phyloP scores from a whole-genome alignment of 2,329 filamentous ascomycete species.

The Colletotrichum filicis region DNA sequence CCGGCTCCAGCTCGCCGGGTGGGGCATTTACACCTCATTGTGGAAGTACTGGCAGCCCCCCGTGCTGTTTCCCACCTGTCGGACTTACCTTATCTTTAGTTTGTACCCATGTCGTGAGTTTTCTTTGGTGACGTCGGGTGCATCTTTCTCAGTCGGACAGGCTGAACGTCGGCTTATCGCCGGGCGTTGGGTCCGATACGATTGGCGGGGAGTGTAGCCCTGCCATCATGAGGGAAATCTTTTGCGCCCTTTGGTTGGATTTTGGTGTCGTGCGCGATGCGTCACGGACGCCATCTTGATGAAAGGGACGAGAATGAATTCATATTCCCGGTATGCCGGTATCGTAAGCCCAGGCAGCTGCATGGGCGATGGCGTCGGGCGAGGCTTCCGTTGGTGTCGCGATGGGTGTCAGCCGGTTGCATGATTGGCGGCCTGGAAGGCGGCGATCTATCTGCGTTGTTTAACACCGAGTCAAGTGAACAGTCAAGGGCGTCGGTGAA shows the following conservation, averaged over 20 bases:
- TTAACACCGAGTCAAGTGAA: background rate
- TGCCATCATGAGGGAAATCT: too few species aligned
- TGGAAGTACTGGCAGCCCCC: background rate
- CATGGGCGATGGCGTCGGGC: background rate
- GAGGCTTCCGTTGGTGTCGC: background rate
- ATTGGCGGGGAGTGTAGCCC: background rate
- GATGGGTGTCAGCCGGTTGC: background rate
- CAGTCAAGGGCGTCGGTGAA: too few species aligned
- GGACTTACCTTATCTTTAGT: too few species aligned
- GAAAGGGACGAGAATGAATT: background rate
- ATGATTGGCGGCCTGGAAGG: background rate
- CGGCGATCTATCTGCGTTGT: background rate
- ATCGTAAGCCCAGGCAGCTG: background rate
- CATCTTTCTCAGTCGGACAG: background rate
- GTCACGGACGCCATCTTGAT: background rate
- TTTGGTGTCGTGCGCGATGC: background rate
- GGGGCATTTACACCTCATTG: background rate
- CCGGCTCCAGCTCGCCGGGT: background rate
- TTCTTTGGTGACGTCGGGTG: too few species aligned
- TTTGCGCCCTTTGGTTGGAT: background rate
- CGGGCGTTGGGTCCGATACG: background rate
- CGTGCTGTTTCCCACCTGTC: background rate
- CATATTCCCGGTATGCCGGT: background rate
- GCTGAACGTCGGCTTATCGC: constrained; percentile 5
- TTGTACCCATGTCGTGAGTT: too few species aligned